These are phyloP conservation scores for Conidiobolus incongruus DNA, from an alignment of 371 early-diverging fungal genomes.

Conservation along the genomic window DNA sequence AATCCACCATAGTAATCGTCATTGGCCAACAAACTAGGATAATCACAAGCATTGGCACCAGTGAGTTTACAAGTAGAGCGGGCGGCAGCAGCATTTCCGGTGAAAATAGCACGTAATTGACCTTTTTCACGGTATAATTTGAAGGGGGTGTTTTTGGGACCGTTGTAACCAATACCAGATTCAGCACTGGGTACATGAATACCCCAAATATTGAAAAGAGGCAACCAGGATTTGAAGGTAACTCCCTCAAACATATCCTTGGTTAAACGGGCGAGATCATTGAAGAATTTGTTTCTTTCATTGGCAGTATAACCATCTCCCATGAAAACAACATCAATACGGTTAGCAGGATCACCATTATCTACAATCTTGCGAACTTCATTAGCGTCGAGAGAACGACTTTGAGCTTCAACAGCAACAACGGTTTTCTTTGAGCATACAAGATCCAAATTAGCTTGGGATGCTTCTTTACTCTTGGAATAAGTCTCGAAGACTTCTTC, in stretches of 20 bases:
- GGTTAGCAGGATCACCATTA: constrained; percentile 19
- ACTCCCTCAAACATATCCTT: constrained; percentile 26
- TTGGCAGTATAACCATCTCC: constrained; percentile 29
- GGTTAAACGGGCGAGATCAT: constrained; percentile 23
- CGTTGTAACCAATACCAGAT: constrained; percentile 23
- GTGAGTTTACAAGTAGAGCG: constrained; percentile 18
- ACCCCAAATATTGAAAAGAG: constrained; percentile 31
- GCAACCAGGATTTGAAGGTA: constrained; percentile 21
- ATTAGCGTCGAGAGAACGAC: neutral
- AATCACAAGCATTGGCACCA: constrained; percentile 25
- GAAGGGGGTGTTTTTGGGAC: constrained; percentile 23
- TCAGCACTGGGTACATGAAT: constrained; percentile 19
- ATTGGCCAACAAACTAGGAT: constrained; percentile 28
- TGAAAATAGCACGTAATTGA: constrained; percentile 28
- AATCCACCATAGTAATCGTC: constrained; percentile 32
- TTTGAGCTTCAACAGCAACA: neutral
- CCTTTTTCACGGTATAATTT: constrained; percentile 30
- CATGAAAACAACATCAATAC: constrained; percentile 32
- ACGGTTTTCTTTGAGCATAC: neutral
- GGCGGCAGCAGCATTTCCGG: constrained; percentile 16
- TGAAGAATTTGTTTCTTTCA: constrained; percentile 19
- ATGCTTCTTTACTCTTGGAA: neutral
- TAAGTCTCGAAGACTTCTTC: neutral
- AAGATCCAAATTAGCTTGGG: neutral
- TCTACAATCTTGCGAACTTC: constrained; percentile 8